Evolutionary conservation across 345 rosid genomes (phyloP).

Genomic region (Aquilaria sinensis): DNA sequence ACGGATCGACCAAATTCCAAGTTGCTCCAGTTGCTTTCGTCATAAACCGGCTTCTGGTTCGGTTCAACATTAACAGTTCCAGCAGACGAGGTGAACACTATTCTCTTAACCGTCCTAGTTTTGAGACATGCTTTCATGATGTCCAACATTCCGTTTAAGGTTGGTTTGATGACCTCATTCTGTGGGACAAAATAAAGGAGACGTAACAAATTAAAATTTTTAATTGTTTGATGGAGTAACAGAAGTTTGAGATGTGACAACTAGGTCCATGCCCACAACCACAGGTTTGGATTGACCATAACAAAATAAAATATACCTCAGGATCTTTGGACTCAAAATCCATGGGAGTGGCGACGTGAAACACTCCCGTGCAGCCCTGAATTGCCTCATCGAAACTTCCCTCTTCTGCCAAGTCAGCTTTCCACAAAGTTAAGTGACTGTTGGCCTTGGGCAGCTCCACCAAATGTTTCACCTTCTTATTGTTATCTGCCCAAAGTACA

Average conservation of each 20-base stretch:
- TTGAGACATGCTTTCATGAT: slow-evolving; percentile 25
- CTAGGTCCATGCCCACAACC: too few species aligned
- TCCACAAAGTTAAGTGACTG: slow-evolving; percentile 21
- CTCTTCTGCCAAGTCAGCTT: slow-evolving; percentile 19
- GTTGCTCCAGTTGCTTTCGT: slow-evolving; percentile 34
- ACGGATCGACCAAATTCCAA: slow-evolving; percentile 14
- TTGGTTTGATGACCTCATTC: slow-evolving; percentile 22
- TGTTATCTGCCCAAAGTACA: slow-evolving; percentile 6
- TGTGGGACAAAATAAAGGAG: neutral
- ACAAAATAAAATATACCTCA: slow-evolving; percentile 14
- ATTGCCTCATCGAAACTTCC: slow-evolving; percentile 29
- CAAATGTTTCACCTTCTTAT: slow-evolving; percentile 19
- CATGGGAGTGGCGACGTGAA: slow-evolving; percentile 34
- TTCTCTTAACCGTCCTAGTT: slow-evolving; percentile 17
- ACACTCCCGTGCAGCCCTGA: slow-evolving; percentile 26
- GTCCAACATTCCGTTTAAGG: slow-evolving; percentile 23
- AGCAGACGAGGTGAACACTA: slow-evolving; percentile 29
- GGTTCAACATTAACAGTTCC: slow-evolving; percentile 15
- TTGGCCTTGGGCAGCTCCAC: slow-evolving; percentile 23
- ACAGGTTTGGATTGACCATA: too few species aligned
- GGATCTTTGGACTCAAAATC: slow-evolving; percentile 25
- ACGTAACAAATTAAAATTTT: neutral
- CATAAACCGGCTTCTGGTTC: slow-evolving; percentile 6
- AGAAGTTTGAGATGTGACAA: too few species aligned
- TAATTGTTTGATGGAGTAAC: neutral